Evolutionary conservation across 2,329 filamentous ascomycete species (phyloP).

Genomic region (Trichothecium roseum): DNA sequence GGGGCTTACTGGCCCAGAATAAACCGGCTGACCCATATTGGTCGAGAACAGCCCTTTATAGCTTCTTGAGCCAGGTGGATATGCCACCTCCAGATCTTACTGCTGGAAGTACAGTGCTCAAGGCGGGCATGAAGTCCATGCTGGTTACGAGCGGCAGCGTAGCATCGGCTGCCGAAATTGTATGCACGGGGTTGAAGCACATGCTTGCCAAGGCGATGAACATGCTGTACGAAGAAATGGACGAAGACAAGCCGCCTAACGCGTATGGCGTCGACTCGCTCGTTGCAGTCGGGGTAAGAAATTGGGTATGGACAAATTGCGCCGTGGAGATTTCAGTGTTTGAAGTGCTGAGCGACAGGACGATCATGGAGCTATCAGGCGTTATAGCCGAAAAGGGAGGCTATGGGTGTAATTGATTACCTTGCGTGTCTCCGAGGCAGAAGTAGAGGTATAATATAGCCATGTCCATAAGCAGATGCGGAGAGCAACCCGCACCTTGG

Average conservation of each 20-base stretch:
- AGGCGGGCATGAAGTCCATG: constrained; percentile 18
- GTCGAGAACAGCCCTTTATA: constrained; percentile 37
- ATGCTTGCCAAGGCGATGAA: constrained; percentile 35
- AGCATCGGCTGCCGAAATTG: constrained; percentile 19
- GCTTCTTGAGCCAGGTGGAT: constrained; percentile 37
- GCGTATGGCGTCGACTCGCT: constrained; percentile 43
- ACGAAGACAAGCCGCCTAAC: constrained; percentile 25
- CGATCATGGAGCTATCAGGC: constrained; percentile 25
- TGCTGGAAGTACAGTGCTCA: constrained; percentile 4
- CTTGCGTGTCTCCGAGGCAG: too few relatives aligned
- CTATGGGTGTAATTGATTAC: constrained; percentile 14
- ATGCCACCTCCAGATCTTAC: constrained; percentile 21
- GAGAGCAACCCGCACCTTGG: too few relatives aligned
- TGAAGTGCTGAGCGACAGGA: constrained; percentile 35
- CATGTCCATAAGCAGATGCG: too few relatives aligned
- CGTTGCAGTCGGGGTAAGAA: constrained; percentile 40
- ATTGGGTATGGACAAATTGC: constrained; percentile 36
- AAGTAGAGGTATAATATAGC: too few relatives aligned
- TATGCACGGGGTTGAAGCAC: constrained; percentile 23
- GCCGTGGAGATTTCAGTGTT: constrained; percentile 34
- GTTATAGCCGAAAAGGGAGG: constrained; percentile 22
- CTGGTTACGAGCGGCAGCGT: constrained; percentile 15
- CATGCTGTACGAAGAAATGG: constrained; percentile 33
- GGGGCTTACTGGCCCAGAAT: constrained; percentile 42
- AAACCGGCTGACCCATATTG: constrained; percentile 43